Evolutionary conservation across 306 rosid genomes (phyloP).

Genomic region (Astragalus membranaceus): DNA sequence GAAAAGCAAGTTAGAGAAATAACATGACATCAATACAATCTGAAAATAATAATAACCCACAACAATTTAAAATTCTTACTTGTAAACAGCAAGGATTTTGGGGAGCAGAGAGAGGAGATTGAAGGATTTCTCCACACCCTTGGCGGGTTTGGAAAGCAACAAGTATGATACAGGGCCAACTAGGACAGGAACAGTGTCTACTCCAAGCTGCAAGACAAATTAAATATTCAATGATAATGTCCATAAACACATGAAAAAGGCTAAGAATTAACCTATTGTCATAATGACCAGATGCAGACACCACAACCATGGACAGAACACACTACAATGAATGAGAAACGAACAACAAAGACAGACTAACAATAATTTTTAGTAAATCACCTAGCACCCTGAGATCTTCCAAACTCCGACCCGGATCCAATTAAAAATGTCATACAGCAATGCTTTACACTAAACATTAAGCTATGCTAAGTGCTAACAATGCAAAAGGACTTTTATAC

Average conservation of each 20-base stretch:
- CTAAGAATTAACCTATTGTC: neutral
- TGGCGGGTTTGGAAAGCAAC: conserved; percentile 85
- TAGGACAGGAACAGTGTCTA: conserved; percentile 74
- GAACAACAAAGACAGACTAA: neutral
- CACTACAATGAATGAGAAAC: neutral
- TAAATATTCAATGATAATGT: conserved; percentile 3
- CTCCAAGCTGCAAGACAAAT: conserved; percentile 62
- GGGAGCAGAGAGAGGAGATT: conserved; percentile 73
- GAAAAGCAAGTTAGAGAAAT: conserved; percentile 10
- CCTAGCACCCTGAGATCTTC: neutral
- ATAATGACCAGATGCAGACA: neutral
- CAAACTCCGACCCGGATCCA: neutral
- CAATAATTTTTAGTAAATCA: neutral
- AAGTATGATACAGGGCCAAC: conserved; percentile 88
- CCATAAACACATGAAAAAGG: neutral
- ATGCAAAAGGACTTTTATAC: neutral
- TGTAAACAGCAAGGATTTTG: conserved; percentile 69
- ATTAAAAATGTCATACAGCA: neutral
- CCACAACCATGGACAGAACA: conserved; percentile 1
- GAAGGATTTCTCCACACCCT: conserved; percentile 78
- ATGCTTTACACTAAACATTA: neutral
- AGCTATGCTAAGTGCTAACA: neutral
- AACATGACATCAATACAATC: no score
- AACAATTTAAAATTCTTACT: conserved; percentile 36
- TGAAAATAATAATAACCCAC: neutral